A percentile compares a stretch with the other conserved stretches of the same genome.
Evolutionary conservation across 2,329 filamentous ascomycete species (phyloP).

Genomic region (Exophiala calicioides): DNA sequence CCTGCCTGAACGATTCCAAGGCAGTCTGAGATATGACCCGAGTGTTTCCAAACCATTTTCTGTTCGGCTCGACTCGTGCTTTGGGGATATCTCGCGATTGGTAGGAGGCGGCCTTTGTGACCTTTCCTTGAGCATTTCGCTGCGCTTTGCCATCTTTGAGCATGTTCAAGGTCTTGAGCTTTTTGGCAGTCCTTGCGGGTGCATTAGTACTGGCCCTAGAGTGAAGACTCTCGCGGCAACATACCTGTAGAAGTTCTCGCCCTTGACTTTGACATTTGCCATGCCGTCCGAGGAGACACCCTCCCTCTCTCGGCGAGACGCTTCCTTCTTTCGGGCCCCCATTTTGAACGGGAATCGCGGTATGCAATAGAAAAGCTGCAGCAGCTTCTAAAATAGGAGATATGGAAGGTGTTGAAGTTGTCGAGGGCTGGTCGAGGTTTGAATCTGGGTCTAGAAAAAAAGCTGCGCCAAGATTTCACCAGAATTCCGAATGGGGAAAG

Average conservation of each 20-base stretch:
- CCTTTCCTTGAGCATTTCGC: conserved; percentile 78
- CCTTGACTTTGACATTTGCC: conserved; percentile 88
- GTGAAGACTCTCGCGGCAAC: conserved; percentile 30
- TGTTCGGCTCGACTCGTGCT: conserved; percentile 89
- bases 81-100: conserved; percentile 79
- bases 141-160: conserved; percentile 83
- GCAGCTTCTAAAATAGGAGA: too few relatives aligned
- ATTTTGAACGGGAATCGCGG: too few relatives aligned
- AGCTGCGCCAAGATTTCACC: not conserved
- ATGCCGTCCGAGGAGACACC: conserved; percentile 84
- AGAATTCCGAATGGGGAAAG: not conserved
- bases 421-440: too few relatives aligned
- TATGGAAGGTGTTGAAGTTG: too few relatives aligned
- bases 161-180: conserved; percentile 85
- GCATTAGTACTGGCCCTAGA: conserved; percentile 11
- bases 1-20: conserved; percentile 81
- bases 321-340: conserved; percentile 93
- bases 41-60: conserved; percentile 98
- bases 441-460: too few relatives aligned
- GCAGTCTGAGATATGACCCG: conserved; percentile 87
- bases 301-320: conserved; percentile 76
- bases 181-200: conserved; percentile 78
- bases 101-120: conserved; percentile 79
- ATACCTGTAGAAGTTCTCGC: conserved; percentile 96
- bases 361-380: too few relatives aligned